Conservation (phyloP, 2,329 filamentous ascomycete genomes). For the Scedosporium aurantiacum region DNA sequence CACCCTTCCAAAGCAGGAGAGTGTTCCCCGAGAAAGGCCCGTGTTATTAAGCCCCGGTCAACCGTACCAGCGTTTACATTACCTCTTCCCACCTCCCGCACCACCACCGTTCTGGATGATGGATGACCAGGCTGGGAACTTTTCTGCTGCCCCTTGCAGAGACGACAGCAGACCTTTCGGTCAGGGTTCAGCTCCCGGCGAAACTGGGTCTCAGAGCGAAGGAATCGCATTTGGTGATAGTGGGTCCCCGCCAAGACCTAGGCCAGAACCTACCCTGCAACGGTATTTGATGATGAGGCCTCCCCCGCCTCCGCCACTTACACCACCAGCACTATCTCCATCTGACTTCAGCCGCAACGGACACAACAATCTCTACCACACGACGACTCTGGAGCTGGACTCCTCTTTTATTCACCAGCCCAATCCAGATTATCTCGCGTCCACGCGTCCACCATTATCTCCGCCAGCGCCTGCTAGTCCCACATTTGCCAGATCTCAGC, state of each 20-base stretch:
- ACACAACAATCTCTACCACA: constrained; percentile 20
- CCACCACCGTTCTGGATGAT: constrained; percentile 5
- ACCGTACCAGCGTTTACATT: not conserved
- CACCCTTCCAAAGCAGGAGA: not conserved
- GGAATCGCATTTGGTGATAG: not conserved
- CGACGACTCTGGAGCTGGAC: constrained; percentile 23
- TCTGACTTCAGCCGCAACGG: constrained; percentile 32
- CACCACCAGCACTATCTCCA: constrained; percentile 32
- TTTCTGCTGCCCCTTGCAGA: constrained; percentile 17
- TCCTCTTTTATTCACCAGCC: constrained; percentile 35
- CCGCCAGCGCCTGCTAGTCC: constrained; percentile 19
- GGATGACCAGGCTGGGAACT: constrained; percentile 19
- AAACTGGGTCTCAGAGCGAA: not conserved
- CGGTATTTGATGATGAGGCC: constrained; percentile 4
- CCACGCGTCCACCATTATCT: constrained; percentile 11
- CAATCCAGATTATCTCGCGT: constrained; percentile 37
- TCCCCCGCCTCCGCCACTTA: constrained; percentile 37
- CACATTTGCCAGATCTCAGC: constrained; percentile 12
- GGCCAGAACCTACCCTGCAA: not conserved
- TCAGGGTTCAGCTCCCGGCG: not conserved
- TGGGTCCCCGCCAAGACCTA: not conserved
- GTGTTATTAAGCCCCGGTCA: not conserved
- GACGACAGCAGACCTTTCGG: not conserved
- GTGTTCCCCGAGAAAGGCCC: not conserved
- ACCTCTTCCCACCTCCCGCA: not conserved